phyloP scores from a whole-genome alignment of 2,329 filamentous ascomycete species.

The Periconia sp. region DNA sequence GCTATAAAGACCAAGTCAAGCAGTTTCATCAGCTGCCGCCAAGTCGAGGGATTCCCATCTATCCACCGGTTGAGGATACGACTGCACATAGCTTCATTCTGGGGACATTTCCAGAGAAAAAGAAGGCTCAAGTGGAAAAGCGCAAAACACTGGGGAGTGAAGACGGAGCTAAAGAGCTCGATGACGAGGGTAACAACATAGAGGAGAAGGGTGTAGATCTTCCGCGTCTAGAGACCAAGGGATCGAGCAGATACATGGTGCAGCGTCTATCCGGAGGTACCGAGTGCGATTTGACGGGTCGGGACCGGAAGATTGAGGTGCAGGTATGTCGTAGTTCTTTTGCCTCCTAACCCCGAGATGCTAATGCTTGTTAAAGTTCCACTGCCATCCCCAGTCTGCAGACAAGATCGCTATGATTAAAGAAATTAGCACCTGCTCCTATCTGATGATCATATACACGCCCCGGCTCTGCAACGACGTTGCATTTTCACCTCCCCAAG shows the following conservation, averaged over 20 bases:
- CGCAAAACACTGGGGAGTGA: slow-evolving; percentile 39
- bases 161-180: slow-evolving; percentile 37
- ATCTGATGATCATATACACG: slow-evolving; percentile 91
- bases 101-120: slow-evolving; percentile 60
- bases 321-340: slow-evolving; percentile 53
- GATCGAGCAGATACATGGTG: slow-evolving; percentile 83
- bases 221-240: slow-evolving; percentile 78
- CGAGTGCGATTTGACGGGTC: slow-evolving; percentile 82
- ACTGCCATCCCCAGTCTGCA: slow-evolving; percentile 76
- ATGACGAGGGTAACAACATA: slow-evolving; percentile 35
- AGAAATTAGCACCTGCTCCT: slow-evolving; percentile 87
- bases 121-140: slow-evolving; percentile 25
- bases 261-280: slow-evolving; percentile 82
- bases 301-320: slow-evolving; percentile 82
- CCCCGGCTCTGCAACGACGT: slow-evolving; percentile 86
- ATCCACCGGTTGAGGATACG: slow-evolving; percentile 78
- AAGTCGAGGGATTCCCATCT: slow-evolving; percentile 68
- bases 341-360: slow-evolving; percentile 1
- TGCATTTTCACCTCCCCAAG: slow-evolving; percentile 81
- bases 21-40: slow-evolving; percentile 87
- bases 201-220: slow-evolving; percentile 39
- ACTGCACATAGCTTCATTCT: slow-evolving; percentile 78
- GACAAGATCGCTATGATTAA: slow-evolving; percentile 92
- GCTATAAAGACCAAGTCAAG: slow-evolving; percentile 84
- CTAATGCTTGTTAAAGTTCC: slow-evolving; percentile 55